Evolutionary conservation across 1,284 basidiomycete species (phyloP).

Genomic region (Exsudoporus floridanus): DNA sequence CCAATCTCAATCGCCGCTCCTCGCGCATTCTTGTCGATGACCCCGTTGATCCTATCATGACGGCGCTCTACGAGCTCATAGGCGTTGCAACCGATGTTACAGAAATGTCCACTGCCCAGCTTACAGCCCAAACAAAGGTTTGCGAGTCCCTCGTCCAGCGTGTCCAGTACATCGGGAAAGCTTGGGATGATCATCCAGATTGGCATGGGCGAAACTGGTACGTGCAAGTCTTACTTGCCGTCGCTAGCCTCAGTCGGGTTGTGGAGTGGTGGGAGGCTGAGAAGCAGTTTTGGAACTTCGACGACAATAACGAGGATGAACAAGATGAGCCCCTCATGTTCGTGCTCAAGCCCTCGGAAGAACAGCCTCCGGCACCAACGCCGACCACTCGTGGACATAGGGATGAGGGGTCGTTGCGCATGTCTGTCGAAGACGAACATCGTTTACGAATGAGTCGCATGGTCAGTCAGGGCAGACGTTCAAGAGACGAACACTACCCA

Average conservation of each 20-base stretch:
- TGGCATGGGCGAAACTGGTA: slow-evolving; percentile 99
- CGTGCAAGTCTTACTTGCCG: slow-evolving; percentile 93
- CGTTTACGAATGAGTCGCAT: slow-evolving; percentile 50
- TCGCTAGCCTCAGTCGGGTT: slow-evolving; percentile 93
- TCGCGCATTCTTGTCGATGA: slow-evolving; percentile 75
- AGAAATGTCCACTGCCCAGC: slow-evolving; percentile 84
- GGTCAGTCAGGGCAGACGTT: slow-evolving; percentile 50
- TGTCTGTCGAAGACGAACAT: slow-evolving; percentile 58
- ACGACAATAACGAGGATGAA: slow-evolving; percentile 90
- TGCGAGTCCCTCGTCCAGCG: slow-evolving; percentile 88
- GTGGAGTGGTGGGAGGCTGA: slow-evolving; percentile 99
- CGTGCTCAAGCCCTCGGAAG: slow-evolving; percentile 80
- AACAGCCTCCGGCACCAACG: slow-evolving; percentile 45
- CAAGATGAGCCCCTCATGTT: slow-evolving; percentile 87
- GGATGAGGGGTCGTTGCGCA: slow-evolving; percentile 46
- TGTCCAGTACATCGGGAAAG: slow-evolving; percentile 87
- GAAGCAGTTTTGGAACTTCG: slow-evolving; percentile 99
- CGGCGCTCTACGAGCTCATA: slow-evolving; percentile 89
- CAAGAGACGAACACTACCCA: slow-evolving; percentile 55
- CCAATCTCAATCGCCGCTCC: slow-evolving; percentile 66
- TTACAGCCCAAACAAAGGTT: slow-evolving; percentile 81
- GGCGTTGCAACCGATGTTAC: slow-evolving; percentile 92
- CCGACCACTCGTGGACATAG: slow-evolving; percentile 43
- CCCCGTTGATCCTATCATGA: slow-evolving; percentile 87
- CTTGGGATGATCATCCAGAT: slow-evolving; percentile 97